Evolutionary conservation across 2,329 filamentous ascomycete species (phyloP), one percentile per base, ranked within the genome.

Genomic region (Fusarium stilboides): DNA sequence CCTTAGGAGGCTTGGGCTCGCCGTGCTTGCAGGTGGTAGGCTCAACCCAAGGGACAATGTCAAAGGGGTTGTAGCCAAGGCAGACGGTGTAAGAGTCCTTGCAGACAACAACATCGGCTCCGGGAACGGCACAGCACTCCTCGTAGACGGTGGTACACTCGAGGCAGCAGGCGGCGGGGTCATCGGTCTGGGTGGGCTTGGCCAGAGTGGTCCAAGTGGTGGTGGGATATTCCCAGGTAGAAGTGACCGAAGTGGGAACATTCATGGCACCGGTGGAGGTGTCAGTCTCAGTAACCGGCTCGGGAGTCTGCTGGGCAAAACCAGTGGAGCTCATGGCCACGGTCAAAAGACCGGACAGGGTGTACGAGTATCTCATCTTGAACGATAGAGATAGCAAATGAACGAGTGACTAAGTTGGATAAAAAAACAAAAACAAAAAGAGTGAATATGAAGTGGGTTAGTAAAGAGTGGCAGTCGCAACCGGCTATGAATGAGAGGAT

Each of bases 381-480:
- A n/a, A 24, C 10, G 34, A 45, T 34, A 7, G 22, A 49, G 45
- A 50, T 24, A 8, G 9, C 19, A 36, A 8, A 13, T 45, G 40
- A 45, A 63, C 44, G 66, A 36, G 57, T 70, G 62, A 59, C 42
- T 44, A 55, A 69, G 66, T 67, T 47, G 62, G 57, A 47, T 53
- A 15, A 44, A 56, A 65, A 64, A 26, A 44, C 44, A 43, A 56
- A 56, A 43, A 51, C 34, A 36, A 28, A 66, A 66, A 54, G 62
- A 69, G 46, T 52, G 55, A 61, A 39, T 65, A 10, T 15, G 7
- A 12, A 36, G 37, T 40, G 10, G 20, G 42, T 60, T 64, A 58
- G 52, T 45, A 69, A 69, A 61, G 65, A 69, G 57, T 70, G 66
- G 13, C 62, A 69, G 65, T 40, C 51, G 49, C 66, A 70, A 69